Base-by-base conservation (phyloP, 371 early-diverging fungal genomes). In the Rhizopus sp. region DNA sequence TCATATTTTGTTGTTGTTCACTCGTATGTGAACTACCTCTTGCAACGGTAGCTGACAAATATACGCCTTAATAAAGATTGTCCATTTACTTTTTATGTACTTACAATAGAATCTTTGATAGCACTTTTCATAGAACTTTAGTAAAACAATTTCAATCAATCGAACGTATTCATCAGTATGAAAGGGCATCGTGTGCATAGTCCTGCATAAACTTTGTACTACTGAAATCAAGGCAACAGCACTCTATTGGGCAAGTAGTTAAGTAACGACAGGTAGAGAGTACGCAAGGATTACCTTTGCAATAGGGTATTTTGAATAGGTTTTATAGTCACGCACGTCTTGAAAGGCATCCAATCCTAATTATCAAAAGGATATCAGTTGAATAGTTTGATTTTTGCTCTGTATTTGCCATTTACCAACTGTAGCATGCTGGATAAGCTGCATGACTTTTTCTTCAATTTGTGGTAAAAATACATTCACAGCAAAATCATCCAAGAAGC, bases 91-190 rank as follows among this genome's bases (percentile, higher is more conserved):
- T 4, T 1, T 10, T 55, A 5, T 8, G 7, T n/a, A 55, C 70
- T 66, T 73, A 85, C 86, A 83, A 58, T 87, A 81, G 75, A 88
- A 93, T 46, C 88, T 65, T 34, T 80, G 74, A 41, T 77, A 76
- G 54, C 91, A 90, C 66, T 87, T 88, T 46, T 94, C 95, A 58
- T 87, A 89, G 62, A 84, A 94, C 54, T 85, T 88, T 35, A 83
- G 63, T 15, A 89, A 54, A 5, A 93, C 80, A 53, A 86, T 79
- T 57, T 92, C 88, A 50, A 93, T 78, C 70, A 92, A 87, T n/a
- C 80, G 76, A 63, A 91, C 75, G 63, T 87, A 89, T 68, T 94
- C 94, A 8, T 86, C 84, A 4, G 84, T 78, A 65, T 92, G 91
- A 47, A 86, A 86, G 31, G 92, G 89, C 69, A 95, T 83, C 6